Conservation (phyloP, 73 alveolate species). For the Tetrahymena borealis region DNA sequence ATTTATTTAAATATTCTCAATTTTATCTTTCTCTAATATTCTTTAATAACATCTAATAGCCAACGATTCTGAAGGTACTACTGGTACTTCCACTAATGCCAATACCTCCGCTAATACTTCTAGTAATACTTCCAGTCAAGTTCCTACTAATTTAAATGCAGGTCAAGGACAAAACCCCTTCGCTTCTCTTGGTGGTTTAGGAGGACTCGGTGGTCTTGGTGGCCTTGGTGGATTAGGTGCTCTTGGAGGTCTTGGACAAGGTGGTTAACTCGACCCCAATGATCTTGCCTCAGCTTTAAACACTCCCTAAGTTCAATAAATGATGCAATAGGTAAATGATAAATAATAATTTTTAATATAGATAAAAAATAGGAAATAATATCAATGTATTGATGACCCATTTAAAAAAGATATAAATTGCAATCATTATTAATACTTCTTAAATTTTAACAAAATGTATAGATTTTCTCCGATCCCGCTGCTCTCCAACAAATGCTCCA, state of each 20-base stretch:
- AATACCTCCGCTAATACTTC: not conserved
- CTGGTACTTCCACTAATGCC: not conserved
- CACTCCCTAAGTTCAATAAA: not conserved
- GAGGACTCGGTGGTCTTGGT: conserved; percentile 54
- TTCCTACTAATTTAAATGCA: not conserved
- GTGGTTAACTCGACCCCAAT: conserved; percentile 30
- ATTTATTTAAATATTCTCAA: no score
- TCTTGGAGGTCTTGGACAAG: conserved; percentile 47
- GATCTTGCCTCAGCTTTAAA: not conserved
- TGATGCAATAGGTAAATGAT: not conserved
- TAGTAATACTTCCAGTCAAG: not conserved
- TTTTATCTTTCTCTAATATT: no score
- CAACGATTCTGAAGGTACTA: not conserved
- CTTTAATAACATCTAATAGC: not conserved
- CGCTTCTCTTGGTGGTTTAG: conserved; percentile 47
- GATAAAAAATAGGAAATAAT: no score
- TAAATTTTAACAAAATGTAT: not conserved
- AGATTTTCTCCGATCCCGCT: not conserved
- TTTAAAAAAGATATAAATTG: no score
- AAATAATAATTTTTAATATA: not conserved
- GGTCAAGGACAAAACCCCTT: not conserved
- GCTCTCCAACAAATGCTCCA: conserved; percentile 5
- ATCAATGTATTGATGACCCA: no score
- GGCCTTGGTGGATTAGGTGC: conserved; percentile 82
- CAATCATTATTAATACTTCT: no score